Conservation (phyloP, 2,329 filamentous ascomycete genomes). For the Aspergillus ibericus region DNA sequence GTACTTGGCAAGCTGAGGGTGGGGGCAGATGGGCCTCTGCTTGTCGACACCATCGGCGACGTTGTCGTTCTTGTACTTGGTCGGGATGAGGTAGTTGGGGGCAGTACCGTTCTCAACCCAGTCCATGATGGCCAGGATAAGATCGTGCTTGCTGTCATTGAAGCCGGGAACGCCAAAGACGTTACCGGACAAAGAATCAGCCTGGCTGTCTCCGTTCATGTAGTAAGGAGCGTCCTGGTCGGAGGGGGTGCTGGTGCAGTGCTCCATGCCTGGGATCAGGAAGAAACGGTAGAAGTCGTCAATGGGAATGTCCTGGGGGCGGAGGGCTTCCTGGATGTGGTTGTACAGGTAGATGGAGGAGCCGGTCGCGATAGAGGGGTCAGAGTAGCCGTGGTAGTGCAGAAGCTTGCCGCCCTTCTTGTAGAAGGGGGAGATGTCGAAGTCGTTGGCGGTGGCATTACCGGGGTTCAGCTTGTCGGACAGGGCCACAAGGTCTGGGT, state of each 20-base stretch:
- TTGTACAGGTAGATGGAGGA: conserved; percentile 19
- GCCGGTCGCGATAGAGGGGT: conserved; percentile 4
- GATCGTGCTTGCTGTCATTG: conserved; percentile 17
- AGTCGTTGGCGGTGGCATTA: conserved; percentile 13
- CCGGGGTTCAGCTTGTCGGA: conserved; percentile 10
- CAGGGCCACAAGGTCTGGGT: conserved; percentile 42
- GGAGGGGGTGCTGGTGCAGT: conserved; percentile 5
- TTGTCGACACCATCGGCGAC: conserved; percentile 1
- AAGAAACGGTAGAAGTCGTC: conserved; percentile 20
- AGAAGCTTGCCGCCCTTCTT: conserved; percentile 17
- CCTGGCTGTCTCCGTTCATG: conserved; percentile 10
- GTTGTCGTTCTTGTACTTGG: conserved; percentile 12
- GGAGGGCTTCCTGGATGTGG: neutral
- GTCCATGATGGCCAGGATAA: conserved; percentile 18
- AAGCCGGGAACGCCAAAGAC: conserved; percentile 11
- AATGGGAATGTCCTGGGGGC: conserved; percentile 6
- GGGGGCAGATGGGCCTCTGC: conserved; percentile 2
- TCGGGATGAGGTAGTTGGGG: conserved; percentile 16
- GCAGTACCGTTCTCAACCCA: conserved; percentile 22
- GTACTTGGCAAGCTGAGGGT: conserved; percentile 3
- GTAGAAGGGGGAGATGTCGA: conserved; percentile 14
- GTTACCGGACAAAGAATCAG: neutral
- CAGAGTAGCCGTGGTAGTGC: conserved; percentile 19
- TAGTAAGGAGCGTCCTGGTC: conserved; percentile 8
- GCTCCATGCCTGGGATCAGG: conserved; percentile 18